phyloP scores from a whole-genome alignment of 495 filamentous ascomycete species.

The Penicillium robsamsonii region DNA sequence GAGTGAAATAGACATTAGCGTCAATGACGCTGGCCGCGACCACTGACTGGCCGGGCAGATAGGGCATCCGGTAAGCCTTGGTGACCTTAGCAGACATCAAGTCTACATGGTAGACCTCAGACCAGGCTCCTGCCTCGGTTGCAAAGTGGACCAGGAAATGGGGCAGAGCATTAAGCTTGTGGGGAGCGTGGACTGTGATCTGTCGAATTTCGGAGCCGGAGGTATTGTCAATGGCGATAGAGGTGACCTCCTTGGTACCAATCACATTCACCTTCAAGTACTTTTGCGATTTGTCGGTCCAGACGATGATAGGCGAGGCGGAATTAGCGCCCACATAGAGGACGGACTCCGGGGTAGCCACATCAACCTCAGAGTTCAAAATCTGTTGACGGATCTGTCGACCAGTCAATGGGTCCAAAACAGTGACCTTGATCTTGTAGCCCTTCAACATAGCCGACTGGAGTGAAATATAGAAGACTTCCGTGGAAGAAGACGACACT shows the following conservation, averaged over 20 bases:
- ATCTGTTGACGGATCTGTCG: conserved; percentile 61
- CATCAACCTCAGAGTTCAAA: conserved; percentile 70
- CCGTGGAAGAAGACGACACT: conserved; percentile 69
- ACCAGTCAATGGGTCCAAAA: conserved; percentile 69
- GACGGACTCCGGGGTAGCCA: conserved; percentile 63
- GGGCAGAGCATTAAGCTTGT: conserved; percentile 62
- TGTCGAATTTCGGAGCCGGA: conserved; percentile 59
- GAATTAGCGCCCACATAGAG: conserved; percentile 80
- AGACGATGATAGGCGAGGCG: conserved; percentile 77
- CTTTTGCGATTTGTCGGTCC: conserved; percentile 69
- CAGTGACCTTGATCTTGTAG: conserved; percentile 70
- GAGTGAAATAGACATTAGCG: conserved; percentile 84
- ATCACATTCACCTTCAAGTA: conserved; percentile 77
- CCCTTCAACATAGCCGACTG: conserved; percentile 64
- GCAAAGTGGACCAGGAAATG: conserved; percentile 86
- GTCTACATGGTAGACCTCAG: conserved; percentile 83
- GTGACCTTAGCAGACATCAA: conserved; percentile 59
- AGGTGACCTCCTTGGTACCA: conserved; percentile 62
- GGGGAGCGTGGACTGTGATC: conserved; percentile 72
- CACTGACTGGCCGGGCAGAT: conserved; percentile 62
- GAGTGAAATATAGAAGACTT: conserved; percentile 74
- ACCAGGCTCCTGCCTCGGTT: conserved; percentile 68
- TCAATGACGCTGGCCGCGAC: conserved; percentile 76
- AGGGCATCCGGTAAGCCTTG: conserved; percentile 75
- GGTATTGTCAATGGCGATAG: conserved; percentile 49